Conservation (phyloP, 2,329 filamentous ascomycete genomes). For the Cryphonectria japonica region DNA sequence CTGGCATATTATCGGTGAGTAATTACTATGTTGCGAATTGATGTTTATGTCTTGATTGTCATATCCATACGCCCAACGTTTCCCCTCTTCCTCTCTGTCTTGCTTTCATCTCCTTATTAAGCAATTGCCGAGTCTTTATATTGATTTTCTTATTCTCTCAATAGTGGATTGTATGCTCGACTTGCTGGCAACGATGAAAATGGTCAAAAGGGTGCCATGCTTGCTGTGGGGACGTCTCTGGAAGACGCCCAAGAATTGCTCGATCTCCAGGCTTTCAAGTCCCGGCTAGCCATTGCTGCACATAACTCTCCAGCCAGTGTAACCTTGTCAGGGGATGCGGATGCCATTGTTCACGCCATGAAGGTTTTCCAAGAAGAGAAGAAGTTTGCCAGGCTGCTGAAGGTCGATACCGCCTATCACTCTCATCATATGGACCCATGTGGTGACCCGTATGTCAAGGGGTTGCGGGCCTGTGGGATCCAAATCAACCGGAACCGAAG, state of each 20-base stretch:
- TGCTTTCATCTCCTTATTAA: background rate
- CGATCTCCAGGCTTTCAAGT: slow-evolving; percentile 30
- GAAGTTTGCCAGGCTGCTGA: slow-evolving; percentile 38
- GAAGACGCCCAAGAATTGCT: slow-evolving; percentile 31
- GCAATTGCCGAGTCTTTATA: background rate
- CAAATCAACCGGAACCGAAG: background rate
- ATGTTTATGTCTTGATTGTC: too few relatives aligned
- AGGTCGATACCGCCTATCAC: slow-evolving; percentile 47
- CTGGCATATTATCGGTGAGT: slow-evolving; percentile 33
- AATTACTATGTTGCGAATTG: background rate
- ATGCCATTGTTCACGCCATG: slow-evolving; percentile 36
- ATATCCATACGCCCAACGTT: too few relatives aligned
- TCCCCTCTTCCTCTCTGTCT: background rate
- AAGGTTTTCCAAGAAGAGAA: slow-evolving; percentile 33
- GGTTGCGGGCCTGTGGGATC: slow-evolving; percentile 10
- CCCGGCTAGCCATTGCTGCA: slow-evolving; percentile 34
- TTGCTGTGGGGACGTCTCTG: slow-evolving; percentile 14
- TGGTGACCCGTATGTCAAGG: slow-evolving; percentile 24
- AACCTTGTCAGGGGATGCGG: slow-evolving; percentile 36
- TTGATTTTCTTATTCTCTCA: background rate
- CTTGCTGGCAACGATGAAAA: slow-evolving; percentile 7
- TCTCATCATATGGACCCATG: slow-evolving; percentile 42
- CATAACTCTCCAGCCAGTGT: slow-evolving; percentile 37
- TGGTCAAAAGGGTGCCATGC: slow-evolving; percentile 17
- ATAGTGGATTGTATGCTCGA: slow-evolving; percentile 19